Evolutionary conservation across 2,329 filamentous ascomycete genomes (phyloP).

Genomic region (Aureobasidium vineae): DNA sequence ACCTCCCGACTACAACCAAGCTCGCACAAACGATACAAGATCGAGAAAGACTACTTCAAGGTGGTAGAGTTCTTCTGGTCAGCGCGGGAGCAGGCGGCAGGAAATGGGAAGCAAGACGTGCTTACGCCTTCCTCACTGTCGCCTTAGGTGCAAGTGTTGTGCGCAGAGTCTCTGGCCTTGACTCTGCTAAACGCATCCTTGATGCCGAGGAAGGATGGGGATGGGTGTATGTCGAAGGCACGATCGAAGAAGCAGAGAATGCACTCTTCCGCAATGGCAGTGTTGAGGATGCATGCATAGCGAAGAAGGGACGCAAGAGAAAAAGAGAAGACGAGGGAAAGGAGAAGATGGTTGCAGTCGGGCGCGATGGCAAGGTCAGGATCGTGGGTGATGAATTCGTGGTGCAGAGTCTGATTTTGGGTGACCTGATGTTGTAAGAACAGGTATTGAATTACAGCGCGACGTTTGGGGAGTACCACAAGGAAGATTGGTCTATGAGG

Average conservation of each 20-base stretch:
- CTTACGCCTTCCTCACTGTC: constrained; percentile 76
- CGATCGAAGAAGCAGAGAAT: constrained; percentile 55
- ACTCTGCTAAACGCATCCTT: constrained; percentile 63
- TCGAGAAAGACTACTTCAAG: constrained; percentile 37
- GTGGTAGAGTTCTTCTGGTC: constrained; percentile 19
- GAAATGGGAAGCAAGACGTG: constrained; percentile 59
- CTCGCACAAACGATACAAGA: constrained; percentile 58
- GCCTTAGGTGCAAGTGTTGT: constrained; percentile 71
- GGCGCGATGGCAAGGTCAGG: constrained; percentile 53
- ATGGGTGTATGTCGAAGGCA: constrained; percentile 69
- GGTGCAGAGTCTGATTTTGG: constrained; percentile 88
- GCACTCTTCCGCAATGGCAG: constrained; percentile 45
- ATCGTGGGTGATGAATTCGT: constrained; percentile 83
- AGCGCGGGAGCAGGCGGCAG: constrained; percentile 56
- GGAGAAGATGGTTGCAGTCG: constrained; percentile 36
- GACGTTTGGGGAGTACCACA: not conserved
- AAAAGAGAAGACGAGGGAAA: constrained; percentile 34
- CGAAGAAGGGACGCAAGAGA: constrained; percentile 16
- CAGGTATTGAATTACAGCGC: not conserved
- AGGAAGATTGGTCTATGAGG: not conserved
- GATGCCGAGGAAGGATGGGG: constrained; percentile 61
- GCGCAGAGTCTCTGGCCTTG: constrained; percentile 62
- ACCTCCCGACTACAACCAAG: constrained; percentile 56
- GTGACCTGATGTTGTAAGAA: constrained; percentile 65
- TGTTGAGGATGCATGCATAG: not conserved